Base-by-base conservation (phyloP, 495 filamentous ascomycete genomes). In the Tetracladium marchalianum region DNA sequence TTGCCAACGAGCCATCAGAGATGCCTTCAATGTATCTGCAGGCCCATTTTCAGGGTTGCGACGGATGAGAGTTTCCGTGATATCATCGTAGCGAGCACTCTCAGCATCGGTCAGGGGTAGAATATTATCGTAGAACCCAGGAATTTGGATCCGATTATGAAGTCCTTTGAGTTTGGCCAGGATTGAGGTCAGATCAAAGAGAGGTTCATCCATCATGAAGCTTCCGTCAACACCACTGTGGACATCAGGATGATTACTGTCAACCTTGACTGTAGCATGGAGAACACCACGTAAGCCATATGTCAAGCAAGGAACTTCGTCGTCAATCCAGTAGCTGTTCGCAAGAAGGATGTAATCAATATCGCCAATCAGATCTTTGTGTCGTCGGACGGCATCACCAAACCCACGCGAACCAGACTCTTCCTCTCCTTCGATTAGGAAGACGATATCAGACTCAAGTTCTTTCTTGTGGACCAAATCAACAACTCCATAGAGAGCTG, bases 301-400 rank as follows among this genome's bases (percentile, higher is more conserved):
- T 1, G 93, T 98, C 31, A 98, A 66, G 62, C 92, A 97, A 1
- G 92, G 92, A 6, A 90, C 85, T 47, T 88, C 84, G 59, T 98
- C 92, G 59, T 96, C 87, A 2, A 98, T 73, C 92, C 92, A 98
- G 66, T 98, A 97, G 63, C 89, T 95, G 65, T 97, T 97, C 0
- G 92, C 92, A 5, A 97, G 65, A 1, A 98, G 65, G 34, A 98
- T 90, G 72, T 87, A 97, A 64, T 97, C 89, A 2, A 97, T 77
- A 12, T 85, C 71, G 1, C 92, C 92, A 51, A 98, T 92, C 13
- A 84, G 69, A n/a, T 77, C 71, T 60, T 92, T 92, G 59, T 92
- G 76, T 35, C 74, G 68, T 34, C 72, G 76, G 19, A 98, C 78
- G 0, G 85, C 83, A 47, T 87, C 73, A 44, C 82, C 77, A 62